Conservation (phyloP, 2,329 filamentous ascomycete genomes). For the Chaetomium olivaceum region DNA sequence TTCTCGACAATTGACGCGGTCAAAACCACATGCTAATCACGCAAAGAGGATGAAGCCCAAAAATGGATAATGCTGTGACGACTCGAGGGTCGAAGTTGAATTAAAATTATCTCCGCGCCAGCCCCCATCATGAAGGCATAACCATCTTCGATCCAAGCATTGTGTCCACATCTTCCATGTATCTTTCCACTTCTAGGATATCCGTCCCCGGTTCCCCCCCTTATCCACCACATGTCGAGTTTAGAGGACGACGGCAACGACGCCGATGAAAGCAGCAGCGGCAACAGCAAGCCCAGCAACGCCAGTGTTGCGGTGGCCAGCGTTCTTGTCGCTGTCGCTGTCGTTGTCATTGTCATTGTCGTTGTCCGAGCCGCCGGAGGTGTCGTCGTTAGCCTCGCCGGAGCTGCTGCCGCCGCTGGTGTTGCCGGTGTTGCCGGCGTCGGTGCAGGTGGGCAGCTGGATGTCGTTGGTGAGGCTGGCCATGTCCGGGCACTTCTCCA, state of each 20-base stretch:
- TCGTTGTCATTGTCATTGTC: not conserved
- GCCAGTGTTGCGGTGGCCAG: conserved; percentile 32
- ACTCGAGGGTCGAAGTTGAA: not conserved
- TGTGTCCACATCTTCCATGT: not conserved
- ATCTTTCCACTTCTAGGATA: not conserved
- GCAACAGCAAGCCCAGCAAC: conserved; percentile 30
- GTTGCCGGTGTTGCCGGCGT: not conserved
- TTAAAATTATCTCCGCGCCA: not conserved
- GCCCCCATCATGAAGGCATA: not conserved
- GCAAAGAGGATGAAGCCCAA: not conserved
- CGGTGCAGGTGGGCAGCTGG: conserved; percentile 7
- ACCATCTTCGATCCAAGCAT: not conserved
- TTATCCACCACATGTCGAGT: not conserved
- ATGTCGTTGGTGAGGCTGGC: conserved; percentile 14
- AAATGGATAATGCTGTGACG: not conserved
- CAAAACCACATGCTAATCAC: not conserved
- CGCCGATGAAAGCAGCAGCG: conserved; percentile 34
- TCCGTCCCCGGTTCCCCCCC: too few species aligned
- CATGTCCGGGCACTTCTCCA: conserved; percentile 34
- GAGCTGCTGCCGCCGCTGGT: not conserved
- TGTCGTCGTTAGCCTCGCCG: not conserved
- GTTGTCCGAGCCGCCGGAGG: not conserved
- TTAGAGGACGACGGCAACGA: conserved; percentile 33
- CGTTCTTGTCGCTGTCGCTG: conserved; percentile 17
- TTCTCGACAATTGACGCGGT: not conserved